A percentile compares a stretch with the other conserved stretches of the same genome.
Conservation (phyloP, 2,329 filamentous ascomycete species). For the Akanthomyces dipterigenus region DNA sequence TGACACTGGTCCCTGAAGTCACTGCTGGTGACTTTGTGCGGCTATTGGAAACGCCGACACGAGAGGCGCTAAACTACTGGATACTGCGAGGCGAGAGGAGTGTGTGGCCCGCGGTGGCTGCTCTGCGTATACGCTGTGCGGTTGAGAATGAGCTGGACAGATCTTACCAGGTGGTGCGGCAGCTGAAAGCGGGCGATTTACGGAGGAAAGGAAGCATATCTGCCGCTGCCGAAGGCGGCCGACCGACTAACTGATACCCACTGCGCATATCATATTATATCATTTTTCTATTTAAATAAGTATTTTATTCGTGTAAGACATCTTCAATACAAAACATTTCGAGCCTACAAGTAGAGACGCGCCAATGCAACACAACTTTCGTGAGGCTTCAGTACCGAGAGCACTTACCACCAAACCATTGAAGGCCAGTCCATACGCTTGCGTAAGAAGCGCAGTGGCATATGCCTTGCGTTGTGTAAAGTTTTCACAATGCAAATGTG, state of each 20-base stretch:
- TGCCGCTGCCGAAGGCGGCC: slow-evolving; percentile 8
- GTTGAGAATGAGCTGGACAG: slow-evolving; percentile 84
- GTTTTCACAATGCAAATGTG: too few species aligned
- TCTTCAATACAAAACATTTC: too few species aligned
- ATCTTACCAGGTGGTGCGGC: slow-evolving; percentile 73
- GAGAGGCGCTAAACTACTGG: slow-evolving; percentile 74
- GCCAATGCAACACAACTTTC: too few species aligned
- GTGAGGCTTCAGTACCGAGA: too few species aligned
- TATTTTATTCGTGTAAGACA: background rate
- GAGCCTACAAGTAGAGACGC: too few species aligned
- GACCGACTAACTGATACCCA: slow-evolving; percentile 12
- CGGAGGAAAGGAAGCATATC: slow-evolving; percentile 39
- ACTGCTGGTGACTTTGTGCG: slow-evolving; percentile 65
- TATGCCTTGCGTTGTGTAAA: too few species aligned
- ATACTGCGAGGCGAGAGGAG: slow-evolving; percentile 76
- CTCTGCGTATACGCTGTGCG: slow-evolving; percentile 72
- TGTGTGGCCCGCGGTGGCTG: slow-evolving; percentile 84
- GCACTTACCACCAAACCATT: too few species aligned
- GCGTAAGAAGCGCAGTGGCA: too few species aligned
- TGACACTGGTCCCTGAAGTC: slow-evolving; percentile 79
- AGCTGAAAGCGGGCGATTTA: slow-evolving; percentile 47
- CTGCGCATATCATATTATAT: background rate
- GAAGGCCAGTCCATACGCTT: too few species aligned
- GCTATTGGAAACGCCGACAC: slow-evolving; percentile 75
- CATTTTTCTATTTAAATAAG: background rate